Base-by-base conservation (phyloP, 306 rosid species). In the Mimosa bimucronata region DNA sequence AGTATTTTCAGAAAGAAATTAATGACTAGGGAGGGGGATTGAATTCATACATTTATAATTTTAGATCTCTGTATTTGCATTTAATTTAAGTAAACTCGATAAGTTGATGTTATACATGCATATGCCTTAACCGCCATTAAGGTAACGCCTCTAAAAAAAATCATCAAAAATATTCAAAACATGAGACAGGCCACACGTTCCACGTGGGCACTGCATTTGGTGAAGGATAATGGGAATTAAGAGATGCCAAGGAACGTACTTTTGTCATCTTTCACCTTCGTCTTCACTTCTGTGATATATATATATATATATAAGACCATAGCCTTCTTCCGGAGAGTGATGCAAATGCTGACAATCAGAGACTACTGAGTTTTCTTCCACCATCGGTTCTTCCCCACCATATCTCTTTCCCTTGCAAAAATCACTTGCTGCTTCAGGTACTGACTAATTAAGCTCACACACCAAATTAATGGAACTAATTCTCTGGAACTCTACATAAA, bases 361-460 rank as follows among this genome's bases (percentile, higher is more conserved):
- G 38, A 80, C 77, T 71, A 37, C 48, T 81, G 69, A 80, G 19
- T 38, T 81, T 81, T 69, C 66, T 62, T 81, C 78, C 55, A 61
- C 88, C 90, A 80, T 79, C 82, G 66, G 75, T 71, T 76, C 57
- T 80, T 53, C 31, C 73, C 41, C 72, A 46, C 84, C 73, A 73
- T 66, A 60, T n/a, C n/a, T 15, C 23, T 83, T 82, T 69, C 90
- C 64, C 76, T 60, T 74, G 12, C 55, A 50, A 10, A 7, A 11
- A 9, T 30, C 28, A 28, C 6, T 42, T 62, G 71, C 85, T 65
- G 45, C 83, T 57, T 26, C 69, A 70, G 83, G 85, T 76, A 74
- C 74, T 21, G 19, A 14, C 52, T 3, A 68, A 3, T 73, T 45
- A 10, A 25, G 65, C 31, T 28, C 31, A 25, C 2, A 1, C 65